Evolutionary conservation across 2,329 filamentous ascomycete species (phyloP), one percentile per base, ranked within the genome.

Genomic region (Sporothrix curviconia): DNA sequence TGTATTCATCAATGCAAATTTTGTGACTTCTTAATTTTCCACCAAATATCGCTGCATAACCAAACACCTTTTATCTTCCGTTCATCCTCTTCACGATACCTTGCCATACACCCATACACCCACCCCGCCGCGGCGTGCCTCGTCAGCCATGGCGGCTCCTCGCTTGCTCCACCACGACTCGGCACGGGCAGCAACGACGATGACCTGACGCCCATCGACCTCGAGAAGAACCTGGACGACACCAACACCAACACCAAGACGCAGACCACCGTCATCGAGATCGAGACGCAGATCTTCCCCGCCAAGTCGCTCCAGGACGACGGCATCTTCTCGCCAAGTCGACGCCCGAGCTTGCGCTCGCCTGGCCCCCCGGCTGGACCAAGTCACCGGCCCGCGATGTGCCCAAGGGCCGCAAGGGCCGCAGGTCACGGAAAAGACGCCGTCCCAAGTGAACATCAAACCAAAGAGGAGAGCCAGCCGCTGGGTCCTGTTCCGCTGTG

Each of bases 401-500:
- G 9, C 24, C 50, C 4, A 24, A 37, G 3, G 11, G 50, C 9
- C 50, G 50, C 2, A n/a, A n/a, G n/a, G n/a, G n/a, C n/a, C n/a
- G n/a, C n/a, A n/a, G n/a, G n/a, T n/a, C 28, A 24, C 15, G 2
- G 15, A 1, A 17, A n/a, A 12, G 32, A 22, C 22, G 14, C 42
- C 5, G 40, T n/a, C n/a, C 40, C 42, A 55, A 47, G 15, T 25
- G n/a, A n/a, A n/a, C n/a, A n/a, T 22, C 3, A 25, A 32, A 17
- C 40, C 32, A 3, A 39, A 47, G 8, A n/a, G n/a, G n/a, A n/a
- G n/a, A n/a, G 56, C 72, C 51, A 67, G 65, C 62, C 65, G 66
- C 54, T 71, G 67, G 69, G 67, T 73, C 24, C 60, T 66, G 1
- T 69, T 72, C 60, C 61, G 46, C 66, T 74, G 8, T 74, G 71